Evolutionary conservation across 306 rosid species (phyloP), one percentile per base, ranked within the genome.

Genomic region (Prunus armeniaca): DNA sequence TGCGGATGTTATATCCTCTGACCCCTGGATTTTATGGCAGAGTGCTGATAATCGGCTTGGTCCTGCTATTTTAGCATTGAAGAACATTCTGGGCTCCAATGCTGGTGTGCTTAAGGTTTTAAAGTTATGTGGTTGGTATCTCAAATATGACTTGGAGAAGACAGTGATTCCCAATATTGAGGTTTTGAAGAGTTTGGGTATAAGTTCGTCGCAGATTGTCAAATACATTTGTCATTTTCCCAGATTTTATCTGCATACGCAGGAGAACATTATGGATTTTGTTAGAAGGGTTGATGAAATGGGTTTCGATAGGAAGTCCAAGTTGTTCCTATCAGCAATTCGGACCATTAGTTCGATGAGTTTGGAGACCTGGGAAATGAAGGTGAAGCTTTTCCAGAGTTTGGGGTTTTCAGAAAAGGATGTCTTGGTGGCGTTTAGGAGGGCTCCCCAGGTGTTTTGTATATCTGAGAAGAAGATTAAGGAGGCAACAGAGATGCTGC

Each of bases 291-390:
- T 67, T 27, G 81, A 72, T 12, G 80, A 73, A 38, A 75, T 81
- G 90, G 83, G 81, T 2, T 76, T 79, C 25, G 72, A 82, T 80
- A 80, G 75, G 61, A 80, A 61, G 50, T 82, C 86, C 14, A 79
- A 49, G 51, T 64, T 58, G 82, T 70, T 71, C 57, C 81, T 85
- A 34, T 22, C 65, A 4, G 86, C 86, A 2, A 66, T 76, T 68
- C 77, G 73, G 67, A 77, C 56, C 30, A 28, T 76, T 62, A 80
- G 78, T 79, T 76, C 84, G 10, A 55, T 82, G 84, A 61, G 67
- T 7, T 12, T 14, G 30, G 80, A 79, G 75, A 82, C 56, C 19
- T 85, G 86, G 84, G 80, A 76, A 17, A 12, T 50, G 50, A 79
- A 85, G 65, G 18, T 76, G 83, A 73, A 85, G 57, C 18, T 75